phyloP scores from a whole-genome alignment of 202 grass and related monocot species.

The Bolboschoenoplectus hybrid region DNA sequence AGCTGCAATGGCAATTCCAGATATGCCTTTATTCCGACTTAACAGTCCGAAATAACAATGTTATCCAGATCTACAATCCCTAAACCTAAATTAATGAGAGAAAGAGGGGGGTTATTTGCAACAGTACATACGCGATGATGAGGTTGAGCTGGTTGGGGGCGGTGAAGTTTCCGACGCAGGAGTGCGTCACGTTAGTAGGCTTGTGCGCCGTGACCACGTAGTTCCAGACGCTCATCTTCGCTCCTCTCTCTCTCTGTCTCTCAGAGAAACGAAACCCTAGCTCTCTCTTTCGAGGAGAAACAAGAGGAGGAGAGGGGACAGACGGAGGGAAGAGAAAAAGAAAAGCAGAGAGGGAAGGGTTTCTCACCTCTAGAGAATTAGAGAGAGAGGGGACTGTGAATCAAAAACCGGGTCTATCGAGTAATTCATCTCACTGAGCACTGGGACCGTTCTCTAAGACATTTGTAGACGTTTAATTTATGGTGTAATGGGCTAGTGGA shows the following conservation, averaged over 20 bases:
- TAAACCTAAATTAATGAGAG: not conserved
- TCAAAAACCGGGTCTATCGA: not conserved
- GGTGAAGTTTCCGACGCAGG: conserved; percentile 99
- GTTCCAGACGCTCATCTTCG: conserved; percentile 95
- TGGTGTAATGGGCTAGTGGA: not conserved
- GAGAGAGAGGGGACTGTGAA: not conserved
- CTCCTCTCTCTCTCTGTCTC: conserved; percentile 38
- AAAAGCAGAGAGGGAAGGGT: conserved; percentile 11
- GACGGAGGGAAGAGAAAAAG: conserved; percentile 26
- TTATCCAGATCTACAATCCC: conserved; percentile 35
- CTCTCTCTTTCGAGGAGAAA: conserved; percentile 1
- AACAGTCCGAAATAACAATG: not conserved
- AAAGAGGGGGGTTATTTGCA: not conserved
- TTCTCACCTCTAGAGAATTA: conserved; percentile 9
- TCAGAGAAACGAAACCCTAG: conserved; percentile 28
- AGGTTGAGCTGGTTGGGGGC: conserved; percentile 89
- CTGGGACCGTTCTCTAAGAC: not conserved
- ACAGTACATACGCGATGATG: conserved; percentile 75
- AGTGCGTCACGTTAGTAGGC: conserved; percentile 97
- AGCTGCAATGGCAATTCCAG: not conserved
- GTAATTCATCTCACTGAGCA: not conserved
- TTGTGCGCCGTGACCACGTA: conserved; percentile 98
- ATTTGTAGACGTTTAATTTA: not conserved
- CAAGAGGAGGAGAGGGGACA: not conserved
- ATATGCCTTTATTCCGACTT: not conserved